phyloP scores from a whole-genome alignment of 352 stramenopile species.

The Phytophthora pinifolia region DNA sequence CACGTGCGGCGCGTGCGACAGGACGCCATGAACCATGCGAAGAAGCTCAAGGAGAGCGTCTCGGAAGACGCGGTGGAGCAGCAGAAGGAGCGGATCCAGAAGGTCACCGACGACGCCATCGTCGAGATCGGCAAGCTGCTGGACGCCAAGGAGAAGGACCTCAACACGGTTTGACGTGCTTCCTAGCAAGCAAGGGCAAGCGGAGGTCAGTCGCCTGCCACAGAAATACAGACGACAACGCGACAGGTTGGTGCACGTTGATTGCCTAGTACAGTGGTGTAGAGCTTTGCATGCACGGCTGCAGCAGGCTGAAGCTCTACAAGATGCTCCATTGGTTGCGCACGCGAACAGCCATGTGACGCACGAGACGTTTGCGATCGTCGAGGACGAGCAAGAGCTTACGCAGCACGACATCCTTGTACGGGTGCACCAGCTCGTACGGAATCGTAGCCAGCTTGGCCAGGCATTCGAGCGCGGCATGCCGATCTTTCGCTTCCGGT shows the following conservation, averaged over 20 bases:
- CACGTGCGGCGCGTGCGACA: slow-evolving; percentile 84
- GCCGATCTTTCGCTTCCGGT: slow-evolving; percentile 58
- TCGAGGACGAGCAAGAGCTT: slow-evolving; percentile 78
- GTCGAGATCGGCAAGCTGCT: slow-evolving; percentile 74
- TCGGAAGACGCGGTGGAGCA: slow-evolving; percentile 80
- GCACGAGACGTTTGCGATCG: slow-evolving; percentile 88
- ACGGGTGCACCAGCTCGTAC: slow-evolving; percentile 87
- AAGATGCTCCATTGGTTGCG: slow-evolving; percentile 91
- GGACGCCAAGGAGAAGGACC: slow-evolving; percentile 77
- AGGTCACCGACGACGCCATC: slow-evolving; percentile 72
- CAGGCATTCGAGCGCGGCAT: slow-evolving; percentile 77
- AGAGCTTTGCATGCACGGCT: slow-evolving; percentile 12
- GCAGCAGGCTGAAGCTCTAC: slow-evolving; percentile 37
- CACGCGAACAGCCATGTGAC: slow-evolving; percentile 84
- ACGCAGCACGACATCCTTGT: slow-evolving; percentile 82
- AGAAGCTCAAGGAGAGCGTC: slow-evolving; percentile 81
- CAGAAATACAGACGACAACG: slow-evolving; percentile 26
- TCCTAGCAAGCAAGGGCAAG: not conserved
- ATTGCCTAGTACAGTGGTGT: slow-evolving; percentile 7
- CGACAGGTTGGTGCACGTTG: not conserved
- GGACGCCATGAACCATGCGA: slow-evolving; percentile 80
- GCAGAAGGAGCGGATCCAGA: slow-evolving; percentile 80
- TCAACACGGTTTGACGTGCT: slow-evolving; percentile 51
- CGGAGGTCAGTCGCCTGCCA: slow-evolving; percentile 5
- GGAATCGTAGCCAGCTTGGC: slow-evolving; percentile 76